Evolutionary conservation across 352 stramenopile genomes (phyloP), one percentile per base, ranked within the genome.

Genomic region (Globisporangium polare): DNA sequence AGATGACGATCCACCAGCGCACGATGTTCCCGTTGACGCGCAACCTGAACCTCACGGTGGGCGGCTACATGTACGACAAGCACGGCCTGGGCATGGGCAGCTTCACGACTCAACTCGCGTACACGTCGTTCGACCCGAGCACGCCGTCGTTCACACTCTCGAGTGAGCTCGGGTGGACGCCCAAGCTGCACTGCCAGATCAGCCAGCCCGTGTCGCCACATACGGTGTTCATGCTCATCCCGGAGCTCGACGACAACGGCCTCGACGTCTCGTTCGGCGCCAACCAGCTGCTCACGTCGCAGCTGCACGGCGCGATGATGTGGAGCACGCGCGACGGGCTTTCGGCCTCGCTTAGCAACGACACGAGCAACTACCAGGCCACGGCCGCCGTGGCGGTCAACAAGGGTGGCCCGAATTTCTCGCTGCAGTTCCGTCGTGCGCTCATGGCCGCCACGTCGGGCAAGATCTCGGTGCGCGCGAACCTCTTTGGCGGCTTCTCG

Each of bases 1-100:
- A 92, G 65, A 92, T 90, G 80, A 89, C 76, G 43, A 83, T 94
- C 60, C 80, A 88, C 66, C 85, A 94, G 55, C 84, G 81, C 41
- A 90, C 82, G 27, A 75, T 59, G 5, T 85, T 94, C 60, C 79
- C 79, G 31, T 53, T 94, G 9, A 80, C 77, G 22, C 77, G 69
- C 42, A 69, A 64, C 18, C 79, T 84, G 26, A 80, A 75, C 43
- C 58, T 92, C 53, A 90, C 83, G 26, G 52, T 94, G 17, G 85
- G 85, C 33, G 85, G 81, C n/a, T 94, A 89, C 65, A 80, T 92
- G 75, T 91, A 88, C 67, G 85, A 92, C 70, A 90, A 88, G 71
- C 68, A 80, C 18, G 83, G 83, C 0, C 61, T 94, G 13, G 78
- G 77, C n/a, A 78, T 91, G 63, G 85, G 85, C 58, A 79, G 71